A percentile compares a stretch with the other conserved stretches of the same genome.
phyloP scores from a whole-genome alignment of 495 filamentous ascomycete species.

The Friedmanniomyces endolithicus region DNA sequence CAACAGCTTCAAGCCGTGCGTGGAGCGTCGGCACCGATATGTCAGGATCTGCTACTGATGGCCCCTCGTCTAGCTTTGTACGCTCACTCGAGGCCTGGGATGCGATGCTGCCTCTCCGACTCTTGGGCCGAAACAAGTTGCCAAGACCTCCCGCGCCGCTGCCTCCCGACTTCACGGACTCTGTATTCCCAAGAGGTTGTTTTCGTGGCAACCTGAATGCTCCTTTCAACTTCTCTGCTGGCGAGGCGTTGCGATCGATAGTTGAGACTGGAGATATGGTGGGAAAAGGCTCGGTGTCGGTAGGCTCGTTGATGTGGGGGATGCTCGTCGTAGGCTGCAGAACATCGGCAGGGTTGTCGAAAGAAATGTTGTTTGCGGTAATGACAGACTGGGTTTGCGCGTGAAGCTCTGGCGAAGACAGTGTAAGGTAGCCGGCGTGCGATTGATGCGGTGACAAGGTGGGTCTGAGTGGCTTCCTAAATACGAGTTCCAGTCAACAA shows the following conservation, averaged over 20 bases:
- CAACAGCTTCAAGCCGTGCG: neutral
- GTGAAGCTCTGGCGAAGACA: slow-evolving; percentile 62
- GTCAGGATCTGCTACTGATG: neutral
- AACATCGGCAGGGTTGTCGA: neutral
- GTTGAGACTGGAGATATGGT: neutral
- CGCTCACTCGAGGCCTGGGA: neutral
- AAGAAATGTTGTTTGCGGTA: slow-evolving; percentile 17
- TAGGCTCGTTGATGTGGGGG: slow-evolving; percentile 15
- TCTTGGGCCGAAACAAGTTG: slow-evolving; percentile 4
- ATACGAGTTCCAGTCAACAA: slow-evolving; percentile 15
- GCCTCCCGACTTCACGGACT: slow-evolving; percentile 1
- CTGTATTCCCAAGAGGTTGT: slow-evolving; percentile 2
- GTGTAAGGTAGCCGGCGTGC: slow-evolving; percentile 67
- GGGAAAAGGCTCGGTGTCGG: slow-evolving; percentile 11
- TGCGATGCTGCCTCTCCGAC: slow-evolving; percentile 10
- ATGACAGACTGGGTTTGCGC: slow-evolving; percentile 15
- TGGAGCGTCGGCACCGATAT: neutral
- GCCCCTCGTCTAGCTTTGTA: neutral
- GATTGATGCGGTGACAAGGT: slow-evolving; percentile 58
- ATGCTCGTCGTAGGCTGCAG: slow-evolving; percentile 2
- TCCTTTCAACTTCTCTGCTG: slow-evolving; percentile 26
- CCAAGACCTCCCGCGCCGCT: slow-evolving; percentile 7
- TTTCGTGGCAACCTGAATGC: slow-evolving; percentile 22
- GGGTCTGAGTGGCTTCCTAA: slow-evolving; percentile 42
- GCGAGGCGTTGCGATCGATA: slow-evolving; percentile 19